Conservation (phyloP, 106 monocot species). For the Triglochin maritima region DNA sequence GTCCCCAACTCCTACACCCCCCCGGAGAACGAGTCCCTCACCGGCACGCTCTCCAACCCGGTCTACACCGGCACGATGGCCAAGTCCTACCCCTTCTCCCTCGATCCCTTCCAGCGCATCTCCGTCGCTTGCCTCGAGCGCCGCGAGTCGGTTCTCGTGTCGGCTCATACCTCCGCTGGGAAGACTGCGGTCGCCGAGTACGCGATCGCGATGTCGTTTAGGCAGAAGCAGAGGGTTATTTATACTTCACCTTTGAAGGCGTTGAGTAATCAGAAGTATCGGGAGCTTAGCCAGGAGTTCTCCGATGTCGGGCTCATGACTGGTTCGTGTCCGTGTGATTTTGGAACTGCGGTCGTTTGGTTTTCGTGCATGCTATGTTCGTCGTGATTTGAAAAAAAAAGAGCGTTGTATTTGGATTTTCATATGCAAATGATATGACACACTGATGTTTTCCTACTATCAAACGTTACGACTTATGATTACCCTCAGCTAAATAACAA, state of each 20-base stretch:
- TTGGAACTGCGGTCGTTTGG: too few species aligned
- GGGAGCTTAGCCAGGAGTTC: slow-evolving; percentile 89
- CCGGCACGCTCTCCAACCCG: slow-evolving; percentile 74
- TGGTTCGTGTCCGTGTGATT: slow-evolving; percentile 20
- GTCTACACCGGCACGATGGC: slow-evolving; percentile 64
- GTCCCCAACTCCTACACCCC: slow-evolving; percentile 51
- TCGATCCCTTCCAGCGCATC: slow-evolving; percentile 84
- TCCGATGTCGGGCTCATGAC: slow-evolving; percentile 66
- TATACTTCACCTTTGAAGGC: slow-evolving; percentile 98
- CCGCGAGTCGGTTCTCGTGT: slow-evolving; percentile 85
- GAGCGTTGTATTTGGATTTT: too few species aligned
- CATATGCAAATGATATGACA: too few species aligned
- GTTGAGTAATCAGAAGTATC: slow-evolving; percentile 93
- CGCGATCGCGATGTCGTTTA: slow-evolving; percentile 93
- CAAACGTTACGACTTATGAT: too few species aligned
- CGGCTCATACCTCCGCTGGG: slow-evolving; percentile 95
- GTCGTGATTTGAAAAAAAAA: too few species aligned
- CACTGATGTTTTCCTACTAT: too few species aligned
- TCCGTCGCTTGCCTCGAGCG: slow-evolving; percentile 93
- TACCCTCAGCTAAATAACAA: too few species aligned
- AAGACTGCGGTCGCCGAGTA: slow-evolving; percentile 97
- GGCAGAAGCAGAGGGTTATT: slow-evolving; percentile 90
- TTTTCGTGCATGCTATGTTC: too few species aligned
- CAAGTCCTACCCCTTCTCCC: slow-evolving; percentile 72
- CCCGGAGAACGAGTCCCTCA: slow-evolving; percentile 35